These are phyloP conservation scores for Phytophthora nicotianae DNA, from an alignment of 352 stramenopile genomes.

Conservation along the genomic window DNA sequence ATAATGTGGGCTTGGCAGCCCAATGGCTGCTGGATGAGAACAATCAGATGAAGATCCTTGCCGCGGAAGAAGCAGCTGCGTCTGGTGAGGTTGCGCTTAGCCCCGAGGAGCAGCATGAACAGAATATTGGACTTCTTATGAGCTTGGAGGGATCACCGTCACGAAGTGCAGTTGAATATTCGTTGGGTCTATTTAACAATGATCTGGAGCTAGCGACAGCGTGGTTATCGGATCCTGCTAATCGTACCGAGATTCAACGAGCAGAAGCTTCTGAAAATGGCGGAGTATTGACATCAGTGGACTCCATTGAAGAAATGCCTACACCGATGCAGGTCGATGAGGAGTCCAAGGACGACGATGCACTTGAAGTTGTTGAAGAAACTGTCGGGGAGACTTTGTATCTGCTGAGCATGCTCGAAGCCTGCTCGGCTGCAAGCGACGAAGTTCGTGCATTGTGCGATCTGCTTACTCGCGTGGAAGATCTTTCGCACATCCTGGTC, in stretches of 20 bases:
- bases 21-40: slow-evolving; percentile 85
- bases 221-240: slow-evolving; percentile 69
- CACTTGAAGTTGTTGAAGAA: slow-evolving; percentile 67
- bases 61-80: slow-evolving; percentile 60
- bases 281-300: background rate
- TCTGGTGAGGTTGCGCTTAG: slow-evolving; percentile 58
- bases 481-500: slow-evolving; percentile 97
- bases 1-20: slow-evolving; percentile 74
- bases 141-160: slow-evolving; percentile 60
- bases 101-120: slow-evolving; percentile 65
- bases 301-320: slow-evolving; percentile 3
- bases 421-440: slow-evolving; percentile 42
- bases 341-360: slow-evolving; percentile 61
- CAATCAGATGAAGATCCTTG: slow-evolving; percentile 74
- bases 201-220: slow-evolving; percentile 66
- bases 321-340: slow-evolving; percentile 54
- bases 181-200: slow-evolving; percentile 65
- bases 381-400: slow-evolving; percentile 78
- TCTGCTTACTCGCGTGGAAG: slow-evolving; percentile 94
- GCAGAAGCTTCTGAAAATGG: slow-evolving; percentile 38
- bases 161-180: slow-evolving; percentile 63
- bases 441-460: slow-evolving; percentile 77
- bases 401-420: slow-evolving; percentile 94
- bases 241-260: slow-evolving; percentile 67
- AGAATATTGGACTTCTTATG: slow-evolving; percentile 77